Base-by-base conservation (phyloP, 768 basidiomycete species). In the Lenzites betulinus region DNA sequence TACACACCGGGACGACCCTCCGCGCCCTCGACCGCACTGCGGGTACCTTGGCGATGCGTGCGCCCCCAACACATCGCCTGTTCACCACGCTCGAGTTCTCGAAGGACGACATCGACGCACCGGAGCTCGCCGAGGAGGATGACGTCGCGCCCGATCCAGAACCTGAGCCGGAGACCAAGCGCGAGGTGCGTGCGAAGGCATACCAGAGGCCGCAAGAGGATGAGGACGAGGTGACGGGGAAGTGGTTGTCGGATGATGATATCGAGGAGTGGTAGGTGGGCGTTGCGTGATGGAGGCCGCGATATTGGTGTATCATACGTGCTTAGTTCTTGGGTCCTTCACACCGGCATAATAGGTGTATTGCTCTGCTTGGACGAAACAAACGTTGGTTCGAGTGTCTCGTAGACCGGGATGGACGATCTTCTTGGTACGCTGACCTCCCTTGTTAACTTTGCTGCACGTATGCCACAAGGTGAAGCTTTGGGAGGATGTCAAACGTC, bases 1-100 rank as follows among this genome's bases (percentile, higher is more conserved):
- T 79, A 38, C 87, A 87, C 58, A 71, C 87, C 2, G 87, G 89
- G 0, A 83, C 81, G 3, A 75, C 88, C 39, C 70, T 90, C 48
- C 83, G 81, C 62, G 83, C 82, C 5, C 69, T 76, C 48, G 80
- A 83, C 33, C 61, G 26, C 6, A 25, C 16, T 26, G 26, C 28
- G 8, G 28, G 22, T 12, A 55, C 26, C 43, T 22, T 9, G 9
- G 12, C 35, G 22, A 15, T 11, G 8, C 28, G 16, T 2, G 53
- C 58, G 38, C 70, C 69, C 3, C 60, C 48, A 12, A 77, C 78
- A 0, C 84, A 87, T 65, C 66, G 69, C 7, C 62, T 76, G 38
- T 90, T 89, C 67, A 87, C 87, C 20, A 73, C 65, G 48, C 69
- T 89, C 64, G 71, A 71, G 23, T 89, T 86, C 69, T 66, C 68